Evolutionary conservation across 148 eudicot species (phyloP).

Genomic region (Rhododendron ferrugineum): DNA sequence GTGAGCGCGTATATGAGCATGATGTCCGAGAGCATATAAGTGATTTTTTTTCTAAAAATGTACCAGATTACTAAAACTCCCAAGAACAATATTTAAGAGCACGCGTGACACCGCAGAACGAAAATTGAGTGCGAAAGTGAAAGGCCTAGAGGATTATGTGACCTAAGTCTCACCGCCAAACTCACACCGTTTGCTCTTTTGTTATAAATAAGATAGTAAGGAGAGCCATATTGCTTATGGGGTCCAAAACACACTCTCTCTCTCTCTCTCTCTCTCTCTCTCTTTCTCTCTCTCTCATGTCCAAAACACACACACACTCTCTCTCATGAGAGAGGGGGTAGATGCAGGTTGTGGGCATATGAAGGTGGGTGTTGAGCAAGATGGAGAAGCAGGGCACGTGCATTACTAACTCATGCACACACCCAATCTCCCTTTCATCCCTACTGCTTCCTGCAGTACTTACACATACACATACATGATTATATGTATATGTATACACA

Average conservation of each 20-base stretch:
- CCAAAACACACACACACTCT: no score
- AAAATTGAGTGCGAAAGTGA: no score
- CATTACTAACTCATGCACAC: conserved; percentile 65
- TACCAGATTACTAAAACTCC: no score
- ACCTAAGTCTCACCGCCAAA: neutral
- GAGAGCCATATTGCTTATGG: conserved; percentile 9
- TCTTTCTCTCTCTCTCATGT: no score
- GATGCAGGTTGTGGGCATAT: neutral
- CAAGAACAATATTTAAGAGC: no score
- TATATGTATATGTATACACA: neutral
- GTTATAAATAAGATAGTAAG: conserved; percentile 21
- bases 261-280: conserved; percentile 2
- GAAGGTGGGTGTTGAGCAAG: conserved; percentile 74
- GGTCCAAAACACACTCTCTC: conserved; percentile 12
- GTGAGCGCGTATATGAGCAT: neutral
- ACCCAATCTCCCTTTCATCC: neutral
- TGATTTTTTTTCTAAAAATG: no score
- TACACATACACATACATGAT: neutral
- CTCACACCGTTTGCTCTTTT: neutral
- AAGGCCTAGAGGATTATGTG: neutral
- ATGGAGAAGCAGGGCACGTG: conserved; percentile 99
- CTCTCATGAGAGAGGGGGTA: neutral
- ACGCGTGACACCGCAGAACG: no score
- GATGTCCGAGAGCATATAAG: no score
- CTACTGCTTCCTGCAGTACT: neutral